Percentiles rank a stretch among this genome's conserved stretches.
These are phyloP conservation scores for Hymenoscyphus occultus DNA, from an alignment of 2,329 filamentous ascomycete genomes.

Conservation along the genomic window DNA sequence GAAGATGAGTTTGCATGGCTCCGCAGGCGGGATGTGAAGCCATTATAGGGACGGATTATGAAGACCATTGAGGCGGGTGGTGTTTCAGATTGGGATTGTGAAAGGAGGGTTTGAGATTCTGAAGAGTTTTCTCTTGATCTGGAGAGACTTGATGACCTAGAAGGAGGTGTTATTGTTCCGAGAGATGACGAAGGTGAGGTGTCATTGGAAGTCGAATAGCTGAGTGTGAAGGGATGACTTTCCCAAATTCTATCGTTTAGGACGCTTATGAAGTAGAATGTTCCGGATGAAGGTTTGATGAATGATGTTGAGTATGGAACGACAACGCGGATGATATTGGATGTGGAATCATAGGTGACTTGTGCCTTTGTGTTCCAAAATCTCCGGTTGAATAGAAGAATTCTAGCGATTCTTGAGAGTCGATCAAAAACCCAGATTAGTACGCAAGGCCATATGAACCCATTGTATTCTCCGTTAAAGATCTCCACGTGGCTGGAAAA, in stretches of 20 bases:
- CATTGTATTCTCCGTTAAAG: constrained; percentile 49
- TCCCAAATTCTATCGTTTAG: constrained; percentile 46
- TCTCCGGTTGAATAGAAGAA: constrained; percentile 31
- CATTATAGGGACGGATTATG: constrained; percentile 46
- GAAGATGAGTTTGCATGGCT: constrained; percentile 25
- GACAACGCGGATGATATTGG: constrained; percentile 44
- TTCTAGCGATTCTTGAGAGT: constrained; percentile 41
- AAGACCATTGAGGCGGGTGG: constrained; percentile 39
- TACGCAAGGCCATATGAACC: constrained; percentile 41
- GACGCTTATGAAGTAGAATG: constrained; percentile 46
- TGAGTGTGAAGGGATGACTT: constrained; percentile 50
- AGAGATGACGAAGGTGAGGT: background rate
- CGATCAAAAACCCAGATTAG: constrained; percentile 48
- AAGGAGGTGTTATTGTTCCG: constrained; percentile 1
- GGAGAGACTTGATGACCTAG: background rate
- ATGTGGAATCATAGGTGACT: constrained; percentile 38
- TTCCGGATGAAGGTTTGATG: constrained; percentile 41
- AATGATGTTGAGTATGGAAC: constrained; percentile 39
- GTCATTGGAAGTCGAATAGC: constrained; percentile 27
- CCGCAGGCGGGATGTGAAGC: constrained; percentile 42
- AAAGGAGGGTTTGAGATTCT: constrained; percentile 23
- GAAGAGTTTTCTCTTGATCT: constrained; percentile 24
- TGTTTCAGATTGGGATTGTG: background rate
- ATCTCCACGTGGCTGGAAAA: constrained; percentile 39
- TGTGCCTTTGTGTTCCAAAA: constrained; percentile 37